Conservation (phyloP, 164 flowering plant species). For the Vitis rotundifolia region DNA sequence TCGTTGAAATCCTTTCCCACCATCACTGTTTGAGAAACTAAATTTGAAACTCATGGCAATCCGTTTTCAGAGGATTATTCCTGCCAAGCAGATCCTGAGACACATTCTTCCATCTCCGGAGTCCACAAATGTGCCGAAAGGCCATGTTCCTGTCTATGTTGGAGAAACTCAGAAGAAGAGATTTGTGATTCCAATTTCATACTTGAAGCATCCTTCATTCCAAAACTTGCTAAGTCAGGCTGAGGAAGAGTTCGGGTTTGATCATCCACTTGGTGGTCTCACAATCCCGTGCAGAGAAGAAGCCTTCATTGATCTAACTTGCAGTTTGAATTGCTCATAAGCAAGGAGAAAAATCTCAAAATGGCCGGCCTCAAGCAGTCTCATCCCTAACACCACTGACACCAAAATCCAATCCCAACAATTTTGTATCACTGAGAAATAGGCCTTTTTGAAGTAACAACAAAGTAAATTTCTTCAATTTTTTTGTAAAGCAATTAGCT, state of each 20-base stretch:
- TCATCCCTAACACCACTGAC: not conserved
- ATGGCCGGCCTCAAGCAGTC: not conserved
- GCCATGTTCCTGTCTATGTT: slow-evolving; percentile 36
- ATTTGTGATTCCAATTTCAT: slow-evolving; percentile 29
- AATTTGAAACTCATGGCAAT: not conserved
- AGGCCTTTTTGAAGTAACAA: too few species aligned
- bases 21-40: not conserved
- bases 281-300: slow-evolving; percentile 29
- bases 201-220: slow-evolving; percentile 28
- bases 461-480: too few species aligned
- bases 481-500: too few species aligned
- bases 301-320: slow-evolving; percentile 15
- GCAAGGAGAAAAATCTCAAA: not conserved
- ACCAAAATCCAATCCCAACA: not conserved
- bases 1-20: not conserved
- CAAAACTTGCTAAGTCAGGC: slow-evolving; percentile 23
- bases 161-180: slow-evolving; percentile 41
- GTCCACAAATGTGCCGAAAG: slow-evolving; percentile 26
- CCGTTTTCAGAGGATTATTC: not conserved
- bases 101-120: not conserved
- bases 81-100: slow-evolving; percentile 5
- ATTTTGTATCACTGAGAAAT: not conserved
- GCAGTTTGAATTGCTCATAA: not conserved
- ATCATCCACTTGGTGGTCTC: slow-evolving; percentile 37
- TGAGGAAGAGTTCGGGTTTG: slow-evolving; percentile 32